These are phyloP conservation scores for Thalassiosira livingstoniorum DNA, from an alignment of 352 stramenopile genomes.

Conservation along the genomic window DNA sequence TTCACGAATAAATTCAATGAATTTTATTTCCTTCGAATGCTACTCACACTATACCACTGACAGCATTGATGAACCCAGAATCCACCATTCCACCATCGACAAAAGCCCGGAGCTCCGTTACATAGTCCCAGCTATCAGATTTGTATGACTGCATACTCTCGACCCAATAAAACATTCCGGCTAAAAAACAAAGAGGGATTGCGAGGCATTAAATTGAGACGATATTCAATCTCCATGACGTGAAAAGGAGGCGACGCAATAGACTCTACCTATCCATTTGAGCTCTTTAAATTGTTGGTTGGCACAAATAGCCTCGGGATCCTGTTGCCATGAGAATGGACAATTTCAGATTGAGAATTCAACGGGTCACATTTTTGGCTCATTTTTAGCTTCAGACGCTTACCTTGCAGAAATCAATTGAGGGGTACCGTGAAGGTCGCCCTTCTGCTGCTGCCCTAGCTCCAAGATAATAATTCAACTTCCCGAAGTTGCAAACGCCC, in stretches of 20 bases:
- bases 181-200: too few species aligned
- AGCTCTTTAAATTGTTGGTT: conserved; percentile 34
- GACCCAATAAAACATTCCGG: conserved; percentile 58
- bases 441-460: conserved; percentile 8
- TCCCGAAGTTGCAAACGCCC: conserved; percentile 58
- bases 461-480: conserved; percentile 51
- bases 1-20: too few species aligned
- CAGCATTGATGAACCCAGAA: conserved; percentile 25
- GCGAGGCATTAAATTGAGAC: too few species aligned
- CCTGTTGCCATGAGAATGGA: too few species aligned
- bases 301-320: conserved; percentile 39
- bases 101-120: conserved; percentile 15
- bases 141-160: conserved; percentile 41
- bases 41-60: conserved; percentile 25
- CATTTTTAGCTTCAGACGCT: too few species aligned
- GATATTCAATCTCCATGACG: too few species aligned
- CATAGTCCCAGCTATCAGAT: conserved; percentile 22
- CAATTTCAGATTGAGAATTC: too few species aligned
- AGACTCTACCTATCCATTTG: conserved; percentile 59
- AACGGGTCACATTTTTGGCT: too few species aligned
- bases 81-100: conserved; percentile 30
- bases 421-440: conserved; percentile 4
- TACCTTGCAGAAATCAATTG: conserved; percentile 46
- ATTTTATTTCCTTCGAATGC: too few species aligned
- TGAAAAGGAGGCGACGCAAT: too few species aligned